Conservation (phyloP, 129 eudicot genomes). For the Lonicera japonica region DNA sequence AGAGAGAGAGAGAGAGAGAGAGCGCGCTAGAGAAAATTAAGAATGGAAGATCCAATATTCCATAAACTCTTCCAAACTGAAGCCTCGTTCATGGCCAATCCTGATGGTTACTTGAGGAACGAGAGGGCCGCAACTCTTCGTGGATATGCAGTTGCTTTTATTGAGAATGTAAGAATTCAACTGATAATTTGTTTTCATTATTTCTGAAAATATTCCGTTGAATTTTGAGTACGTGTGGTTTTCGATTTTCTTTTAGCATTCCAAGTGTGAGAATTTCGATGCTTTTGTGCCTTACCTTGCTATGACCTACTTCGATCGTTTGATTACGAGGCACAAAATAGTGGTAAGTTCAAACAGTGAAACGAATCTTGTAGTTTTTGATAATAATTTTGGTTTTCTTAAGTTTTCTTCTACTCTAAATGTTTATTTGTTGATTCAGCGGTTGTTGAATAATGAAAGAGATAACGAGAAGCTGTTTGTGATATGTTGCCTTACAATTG, state of each 20-base stretch:
- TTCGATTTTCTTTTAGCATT: neutral
- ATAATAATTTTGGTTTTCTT: neutral
- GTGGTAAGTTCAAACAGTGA: slow-evolving; percentile 14
- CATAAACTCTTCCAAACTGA: neutral
- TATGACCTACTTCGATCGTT: slow-evolving; percentile 19
- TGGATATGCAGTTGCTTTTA: neutral
- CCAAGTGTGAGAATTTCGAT: neutral
- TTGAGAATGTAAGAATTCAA: neutral
- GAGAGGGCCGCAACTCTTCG: neutral
- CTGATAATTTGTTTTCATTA: neutral
- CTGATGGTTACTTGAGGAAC: neutral
- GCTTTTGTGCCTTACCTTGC: slow-evolving; percentile 5
- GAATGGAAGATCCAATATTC: neutral
- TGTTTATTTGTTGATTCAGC: slow-evolving; percentile 7
- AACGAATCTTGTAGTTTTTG: neutral
- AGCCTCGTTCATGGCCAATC: neutral
- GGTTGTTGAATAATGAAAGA: neutral
- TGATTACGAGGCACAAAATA: slow-evolving; percentile 9
- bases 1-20: too few relatives aligned
- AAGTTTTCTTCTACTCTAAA: neutral
- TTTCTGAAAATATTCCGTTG: neutral
- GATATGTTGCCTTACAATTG: slow-evolving; percentile 9
- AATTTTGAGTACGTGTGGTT: neutral
- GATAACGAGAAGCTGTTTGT: slow-evolving; percentile 10
- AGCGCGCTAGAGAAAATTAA: too few relatives aligned